Conservation (phyloP, 495 filamentous ascomycete genomes). For the Patellaria atrata region DNA sequence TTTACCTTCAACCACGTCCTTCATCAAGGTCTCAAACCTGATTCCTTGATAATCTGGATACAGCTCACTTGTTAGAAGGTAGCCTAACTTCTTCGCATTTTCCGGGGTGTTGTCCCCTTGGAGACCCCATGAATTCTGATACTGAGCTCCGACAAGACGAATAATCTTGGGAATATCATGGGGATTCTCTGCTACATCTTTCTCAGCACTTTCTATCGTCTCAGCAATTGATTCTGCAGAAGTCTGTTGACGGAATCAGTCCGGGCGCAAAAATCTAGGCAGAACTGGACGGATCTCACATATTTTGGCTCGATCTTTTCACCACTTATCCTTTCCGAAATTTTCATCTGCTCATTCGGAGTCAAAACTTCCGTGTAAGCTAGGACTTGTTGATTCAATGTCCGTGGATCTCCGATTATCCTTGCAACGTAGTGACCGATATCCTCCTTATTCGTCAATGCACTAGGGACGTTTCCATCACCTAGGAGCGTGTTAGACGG, state of each 20-base stretch:
- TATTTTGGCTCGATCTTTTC: constrained; percentile 39
- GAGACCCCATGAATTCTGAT: constrained; percentile 37
- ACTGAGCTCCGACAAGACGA: constrained; percentile 32
- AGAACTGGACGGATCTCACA: constrained; percentile 27
- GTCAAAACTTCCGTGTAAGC: constrained; percentile 36
- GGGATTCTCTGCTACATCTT: constrained; percentile 31
- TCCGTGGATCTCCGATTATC: constrained; percentile 41
- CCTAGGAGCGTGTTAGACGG: constrained; percentile 35
- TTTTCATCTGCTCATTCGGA: constrained; percentile 35
- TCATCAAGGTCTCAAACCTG: constrained; percentile 1
- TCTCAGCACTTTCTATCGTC: constrained; percentile 26
- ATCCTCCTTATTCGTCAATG: constrained; percentile 39
- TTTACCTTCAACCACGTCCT: constrained; percentile 4
- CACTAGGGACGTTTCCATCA: constrained; percentile 34
- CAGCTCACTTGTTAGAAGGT: constrained; percentile 39
- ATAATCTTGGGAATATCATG: constrained; percentile 34
- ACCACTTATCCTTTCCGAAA: constrained; percentile 38
- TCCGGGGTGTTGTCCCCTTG: constrained; percentile 44
- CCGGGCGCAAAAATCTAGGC: neutral
- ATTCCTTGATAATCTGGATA: constrained; percentile 32
- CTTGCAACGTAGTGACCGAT: constrained; percentile 41
- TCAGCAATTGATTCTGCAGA: constrained; percentile 18
- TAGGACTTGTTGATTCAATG: constrained; percentile 42
- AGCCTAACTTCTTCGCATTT: constrained; percentile 44
- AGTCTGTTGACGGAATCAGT: constrained; percentile 1